Percentiles rank a stretch among this genome's conserved stretches.
Conservation (phyloP, 495 filamentous ascomycete species). For the Aspergillus homomorphus region DNA sequence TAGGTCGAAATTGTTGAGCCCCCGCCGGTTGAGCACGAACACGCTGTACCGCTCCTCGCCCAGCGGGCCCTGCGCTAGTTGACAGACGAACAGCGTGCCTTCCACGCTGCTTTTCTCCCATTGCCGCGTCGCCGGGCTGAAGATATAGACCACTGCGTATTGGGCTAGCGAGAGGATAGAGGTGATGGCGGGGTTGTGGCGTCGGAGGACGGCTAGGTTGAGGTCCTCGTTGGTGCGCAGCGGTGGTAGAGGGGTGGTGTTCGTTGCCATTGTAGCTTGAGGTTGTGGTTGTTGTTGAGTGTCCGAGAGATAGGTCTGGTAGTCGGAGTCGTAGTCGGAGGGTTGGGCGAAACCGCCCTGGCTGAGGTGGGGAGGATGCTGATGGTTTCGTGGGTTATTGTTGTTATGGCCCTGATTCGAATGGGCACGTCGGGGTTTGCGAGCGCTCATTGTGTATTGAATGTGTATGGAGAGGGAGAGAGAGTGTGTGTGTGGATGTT, state of each 20-base stretch:
- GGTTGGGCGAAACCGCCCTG: not conserved
- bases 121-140: constrained; percentile 52
- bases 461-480: not conserved
- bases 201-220: constrained; percentile 74
- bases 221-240: constrained; percentile 71
- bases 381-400: constrained; percentile 24
- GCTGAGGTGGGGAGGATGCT: constrained; percentile 29
- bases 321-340: constrained; percentile 61
- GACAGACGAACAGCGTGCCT: constrained; percentile 79
- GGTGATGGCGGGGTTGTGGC: constrained; percentile 65
- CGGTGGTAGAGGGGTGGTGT: constrained; percentile 35
- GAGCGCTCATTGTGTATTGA: constrained; percentile 29
- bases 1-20: constrained; percentile 56
- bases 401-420: constrained; percentile 32
- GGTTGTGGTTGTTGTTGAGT: constrained; percentile 25
- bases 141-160: constrained; percentile 76
- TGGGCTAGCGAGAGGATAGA: constrained; percentile 71
- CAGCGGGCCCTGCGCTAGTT: constrained; percentile 43
- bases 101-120: constrained; percentile 81
- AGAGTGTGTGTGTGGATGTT: constrained; percentile 2
- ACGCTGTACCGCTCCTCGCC: constrained; percentile 54
- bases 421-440: constrained; percentile 36
- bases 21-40: constrained; percentile 60
- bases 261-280: constrained; percentile 24
- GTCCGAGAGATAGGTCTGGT: constrained; percentile 22